A percentile compares a stretch with the other conserved stretches of the same genome.
Conservation (phyloP, 2,329 filamentous ascomycete species). For the Xylaria sp. region DNA sequence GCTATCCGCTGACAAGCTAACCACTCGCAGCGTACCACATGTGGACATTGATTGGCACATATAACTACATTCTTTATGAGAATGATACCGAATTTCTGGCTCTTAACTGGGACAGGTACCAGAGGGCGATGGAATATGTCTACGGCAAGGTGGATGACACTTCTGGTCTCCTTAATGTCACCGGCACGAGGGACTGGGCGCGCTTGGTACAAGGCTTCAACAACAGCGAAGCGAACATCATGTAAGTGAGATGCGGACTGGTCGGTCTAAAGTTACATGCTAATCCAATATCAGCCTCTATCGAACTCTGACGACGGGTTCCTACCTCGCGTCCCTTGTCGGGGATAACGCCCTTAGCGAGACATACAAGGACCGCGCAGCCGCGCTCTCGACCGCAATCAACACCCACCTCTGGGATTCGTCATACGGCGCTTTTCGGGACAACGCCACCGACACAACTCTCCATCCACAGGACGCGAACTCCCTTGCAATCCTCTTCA, state of each 20-base stretch:
- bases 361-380: conserved; percentile 54
- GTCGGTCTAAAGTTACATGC: neutral
- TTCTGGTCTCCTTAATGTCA: conserved; percentile 40
- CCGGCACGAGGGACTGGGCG: conserved; percentile 43
- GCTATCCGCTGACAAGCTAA: neutral
- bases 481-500: conserved; percentile 63
- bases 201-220: conserved; percentile 34
- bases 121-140: conserved; percentile 34
- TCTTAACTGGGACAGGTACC: conserved; percentile 60
- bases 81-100: conserved; percentile 60
- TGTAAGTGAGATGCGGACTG: conserved; percentile 40
- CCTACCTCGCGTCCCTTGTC: conserved; percentile 59
- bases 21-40: conserved; percentile 43
- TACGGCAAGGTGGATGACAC: conserved; percentile 6
- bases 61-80: conserved; percentile 66
- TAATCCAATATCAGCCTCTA: conserved; percentile 47
- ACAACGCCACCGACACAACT: conserved; percentile 55
- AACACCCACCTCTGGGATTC: conserved; percentile 61
- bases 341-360: conserved; percentile 53
- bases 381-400: conserved; percentile 56
- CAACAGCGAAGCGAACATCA: conserved; percentile 42
- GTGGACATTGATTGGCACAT: conserved; percentile 64
- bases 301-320: conserved; percentile 63
- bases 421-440: conserved; percentile 60
- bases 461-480: conserved; percentile 71